These are phyloP conservation scores for Lactifluus echinatus DNA, from an alignment of 768 basidiomycete genomes.

Conservation along the genomic window DNA sequence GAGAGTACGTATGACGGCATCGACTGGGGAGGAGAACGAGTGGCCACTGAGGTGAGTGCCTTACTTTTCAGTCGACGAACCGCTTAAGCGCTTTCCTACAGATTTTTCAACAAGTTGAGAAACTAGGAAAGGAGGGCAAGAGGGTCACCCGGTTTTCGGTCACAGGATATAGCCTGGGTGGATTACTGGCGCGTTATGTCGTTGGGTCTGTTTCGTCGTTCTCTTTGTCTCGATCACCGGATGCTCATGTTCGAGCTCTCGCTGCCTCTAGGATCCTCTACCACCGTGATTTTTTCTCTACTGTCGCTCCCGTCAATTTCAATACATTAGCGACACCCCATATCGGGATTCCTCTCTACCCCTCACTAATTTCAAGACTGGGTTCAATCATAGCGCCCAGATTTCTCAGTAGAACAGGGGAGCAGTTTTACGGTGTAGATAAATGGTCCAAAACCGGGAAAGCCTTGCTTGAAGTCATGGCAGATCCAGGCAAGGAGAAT, in stretches of 20 bases:
- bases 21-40: constrained; percentile 76
- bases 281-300: constrained; percentile 62
- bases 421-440: constrained; percentile 48
- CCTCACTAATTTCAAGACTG: constrained; percentile 48
- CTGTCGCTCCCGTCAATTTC: constrained; percentile 69
- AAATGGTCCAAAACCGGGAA: constrained; percentile 61
- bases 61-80: background rate
- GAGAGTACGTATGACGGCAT: constrained; percentile 75
- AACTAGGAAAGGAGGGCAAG: constrained; percentile 43
- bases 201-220: constrained; percentile 42
- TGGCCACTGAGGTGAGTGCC: constrained; percentile 60
- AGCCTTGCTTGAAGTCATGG: constrained; percentile 67
- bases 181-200: constrained; percentile 71
- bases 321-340: constrained; percentile 80
- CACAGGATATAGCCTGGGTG: constrained; percentile 75
- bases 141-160: constrained; percentile 63
- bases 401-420: constrained; percentile 69
- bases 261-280: constrained; percentile 43
- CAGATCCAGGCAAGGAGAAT: constrained; percentile 53
- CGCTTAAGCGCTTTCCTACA: constrained; percentile 22
- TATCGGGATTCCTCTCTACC: constrained; percentile 61
- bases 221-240: background rate
- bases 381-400: constrained; percentile 51
- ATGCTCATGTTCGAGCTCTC: background rate
- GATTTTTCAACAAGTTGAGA: constrained; percentile 48